These are phyloP conservation scores for Chlamydomonas sp. DNA, from an alignment of 139 green algal species.

Conservation along the genomic window DNA sequence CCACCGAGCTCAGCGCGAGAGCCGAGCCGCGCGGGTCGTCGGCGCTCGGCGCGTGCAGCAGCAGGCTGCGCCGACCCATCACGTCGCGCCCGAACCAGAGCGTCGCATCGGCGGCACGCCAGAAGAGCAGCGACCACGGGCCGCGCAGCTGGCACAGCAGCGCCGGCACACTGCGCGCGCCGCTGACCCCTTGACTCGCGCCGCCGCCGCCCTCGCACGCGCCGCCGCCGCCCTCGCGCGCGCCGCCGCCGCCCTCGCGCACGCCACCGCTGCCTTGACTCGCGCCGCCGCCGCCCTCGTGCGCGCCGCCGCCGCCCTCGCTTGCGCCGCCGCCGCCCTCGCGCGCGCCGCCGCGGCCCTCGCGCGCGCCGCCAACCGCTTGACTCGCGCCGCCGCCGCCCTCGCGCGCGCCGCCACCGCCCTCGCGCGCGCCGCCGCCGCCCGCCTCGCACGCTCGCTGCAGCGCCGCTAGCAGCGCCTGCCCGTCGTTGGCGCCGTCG, in stretches of 20 bases:
- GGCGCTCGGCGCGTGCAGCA: slow-evolving; percentile 45
- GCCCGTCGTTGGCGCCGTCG: slow-evolving; percentile 41
- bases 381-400: neutral
- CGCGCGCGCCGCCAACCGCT: neutral
- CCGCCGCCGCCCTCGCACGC: neutral
- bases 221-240: neutral
- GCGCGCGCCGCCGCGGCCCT: too few species aligned
- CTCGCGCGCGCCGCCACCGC: too few species aligned
- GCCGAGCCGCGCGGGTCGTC: neutral
- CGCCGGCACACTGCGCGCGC: slow-evolving; percentile 29
- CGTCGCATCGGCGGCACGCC: slow-evolving; percentile 36
- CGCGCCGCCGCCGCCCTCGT: neutral
- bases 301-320: neutral
- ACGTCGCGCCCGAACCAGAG: slow-evolving; percentile 72
- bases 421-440: too few species aligned
- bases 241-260: neutral
- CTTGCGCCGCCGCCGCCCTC: too few species aligned
- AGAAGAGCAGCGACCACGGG: slow-evolving; percentile 77
- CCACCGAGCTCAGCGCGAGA: neutral
- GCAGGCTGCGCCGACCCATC: slow-evolving; percentile 61
- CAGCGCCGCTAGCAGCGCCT: slow-evolving; percentile 38
- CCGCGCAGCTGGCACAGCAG: slow-evolving; percentile 51
- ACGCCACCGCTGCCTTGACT: neutral
- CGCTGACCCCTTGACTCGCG: neutral
- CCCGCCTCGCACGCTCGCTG: neutral